Conservation (phyloP, 2,329 filamentous ascomycete genomes). For the Ophiostoma triangulosporum region DNA sequence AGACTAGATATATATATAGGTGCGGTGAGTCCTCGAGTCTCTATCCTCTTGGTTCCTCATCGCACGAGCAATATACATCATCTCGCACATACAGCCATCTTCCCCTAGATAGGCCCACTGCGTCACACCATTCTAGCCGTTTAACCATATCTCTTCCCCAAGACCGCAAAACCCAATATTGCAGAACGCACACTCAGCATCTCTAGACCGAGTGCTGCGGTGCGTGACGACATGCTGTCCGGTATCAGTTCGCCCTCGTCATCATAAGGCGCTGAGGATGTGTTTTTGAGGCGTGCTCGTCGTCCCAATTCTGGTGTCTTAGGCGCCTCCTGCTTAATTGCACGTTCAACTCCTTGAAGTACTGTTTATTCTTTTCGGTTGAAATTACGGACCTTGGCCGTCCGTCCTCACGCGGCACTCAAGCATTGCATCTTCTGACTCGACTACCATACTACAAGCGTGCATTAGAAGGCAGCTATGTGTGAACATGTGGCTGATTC, state of each 20-base stretch:
- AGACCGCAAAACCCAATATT: conserved; percentile 3
- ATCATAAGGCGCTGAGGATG: background rate
- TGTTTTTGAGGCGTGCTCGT: background rate
- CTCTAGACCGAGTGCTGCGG: conserved; percentile 1
- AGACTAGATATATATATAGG: too few relatives aligned
- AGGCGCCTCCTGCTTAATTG: background rate
- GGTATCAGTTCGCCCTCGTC: conserved; percentile 6
- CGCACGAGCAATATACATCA: too few relatives aligned
- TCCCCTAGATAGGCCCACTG: too few relatives aligned
- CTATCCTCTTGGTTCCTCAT: too few relatives aligned
- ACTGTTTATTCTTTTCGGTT: conserved; percentile 19
- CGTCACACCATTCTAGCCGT: too few relatives aligned
- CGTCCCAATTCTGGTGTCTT: background rate
- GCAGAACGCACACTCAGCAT: conserved; percentile 7
- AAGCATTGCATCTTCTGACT: conserved; percentile 56
- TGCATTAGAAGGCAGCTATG: conserved; percentile 60
- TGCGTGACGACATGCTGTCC: conserved; percentile 10
- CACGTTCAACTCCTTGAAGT: conserved; percentile 43
- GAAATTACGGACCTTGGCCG: conserved; percentile 26
- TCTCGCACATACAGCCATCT: too few relatives aligned
- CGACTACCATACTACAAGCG: conserved; percentile 57
- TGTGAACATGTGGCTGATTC: conserved; percentile 70
- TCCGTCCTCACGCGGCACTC: conserved; percentile 53
- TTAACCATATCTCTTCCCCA: background rate
- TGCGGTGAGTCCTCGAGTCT: too few relatives aligned